These are phyloP conservation scores for Eutypa lata DNA, from an alignment of 2,329 filamentous ascomycete genomes.

Conservation along the genomic window DNA sequence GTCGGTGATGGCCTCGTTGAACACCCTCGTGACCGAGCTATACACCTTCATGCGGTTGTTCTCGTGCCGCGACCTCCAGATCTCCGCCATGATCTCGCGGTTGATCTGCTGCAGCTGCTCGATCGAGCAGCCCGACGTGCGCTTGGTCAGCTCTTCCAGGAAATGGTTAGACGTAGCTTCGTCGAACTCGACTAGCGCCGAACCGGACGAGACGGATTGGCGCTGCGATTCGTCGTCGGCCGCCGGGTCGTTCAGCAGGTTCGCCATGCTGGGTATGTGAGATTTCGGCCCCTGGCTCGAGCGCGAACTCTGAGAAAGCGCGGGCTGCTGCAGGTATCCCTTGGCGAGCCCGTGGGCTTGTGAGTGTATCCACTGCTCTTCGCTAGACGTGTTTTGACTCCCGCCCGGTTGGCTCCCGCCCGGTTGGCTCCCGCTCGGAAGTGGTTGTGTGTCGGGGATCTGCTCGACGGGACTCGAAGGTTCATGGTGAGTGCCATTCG, in stretches of 20 bases:
- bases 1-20: conserved; percentile 71
- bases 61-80: conserved; percentile 76
- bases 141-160: conserved; percentile 59
- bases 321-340: conserved; percentile 35
- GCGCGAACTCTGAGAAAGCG: conserved; percentile 20
- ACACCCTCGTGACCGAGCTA: conserved; percentile 60
- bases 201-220: conserved; percentile 35
- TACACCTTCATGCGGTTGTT: conserved; percentile 81
- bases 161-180: conserved; percentile 54
- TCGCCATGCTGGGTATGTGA: conserved; percentile 32
- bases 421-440: conserved; percentile 37
- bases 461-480: conserved; percentile 33
- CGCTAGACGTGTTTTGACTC: conserved; percentile 48
- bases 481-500: conserved; percentile 60
- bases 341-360: conserved; percentile 51
- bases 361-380: conserved; percentile 56
- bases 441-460: conserved; percentile 53
- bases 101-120: conserved; percentile 96
- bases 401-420: too few relatives aligned
- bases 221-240: conserved; percentile 33
- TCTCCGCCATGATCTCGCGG: conserved; percentile 81
- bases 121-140: conserved; percentile 75
- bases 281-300: conserved; percentile 31
- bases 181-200: conserved; percentile 41
- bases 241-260: conserved; percentile 38